Percentiles rank a stretch among this genome's conserved stretches.
Evolutionary conservation across 108 stramenopile species (phyloP).

Genomic region (Cylindrotheca fusiformis): DNA sequence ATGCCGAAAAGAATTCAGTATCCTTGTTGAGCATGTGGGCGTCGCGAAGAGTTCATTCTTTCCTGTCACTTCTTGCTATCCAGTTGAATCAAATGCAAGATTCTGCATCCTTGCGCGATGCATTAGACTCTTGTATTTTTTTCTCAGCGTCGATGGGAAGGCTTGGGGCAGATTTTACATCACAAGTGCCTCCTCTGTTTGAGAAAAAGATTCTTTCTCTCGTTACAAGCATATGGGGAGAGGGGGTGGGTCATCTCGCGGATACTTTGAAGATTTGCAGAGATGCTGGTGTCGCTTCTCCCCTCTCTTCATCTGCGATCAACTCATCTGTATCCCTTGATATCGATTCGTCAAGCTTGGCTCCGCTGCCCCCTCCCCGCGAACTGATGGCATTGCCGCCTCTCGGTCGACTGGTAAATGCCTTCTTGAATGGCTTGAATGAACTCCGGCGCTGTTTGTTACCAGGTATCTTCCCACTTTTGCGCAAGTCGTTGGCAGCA

Average conservation of each 20-base stretch:
- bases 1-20: slow-evolving; percentile 37
- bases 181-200: slow-evolving; percentile 65
- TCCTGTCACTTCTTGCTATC: slow-evolving; percentile 46
- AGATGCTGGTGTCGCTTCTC: slow-evolving; percentile 75
- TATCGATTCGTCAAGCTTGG: slow-evolving; percentile 12
- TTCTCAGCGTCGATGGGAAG: slow-evolving; percentile 84
- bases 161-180: slow-evolving; percentile 81
- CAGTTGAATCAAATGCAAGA: slow-evolving; percentile 54
- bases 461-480: slow-evolving; percentile 59
- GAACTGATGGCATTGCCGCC: slow-evolving; percentile 76
- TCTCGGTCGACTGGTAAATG: slow-evolving; percentile 79
- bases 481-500: slow-evolving; percentile 38
- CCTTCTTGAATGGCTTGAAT: slow-evolving; percentile 72
- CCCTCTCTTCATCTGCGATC: slow-evolving; percentile 45
- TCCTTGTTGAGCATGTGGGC: slow-evolving; percentile 82
- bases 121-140: slow-evolving; percentile 75
- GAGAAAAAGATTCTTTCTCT: slow-evolving; percentile 55
- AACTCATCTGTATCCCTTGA: slow-evolving; percentile 11
- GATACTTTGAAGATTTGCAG: slow-evolving; percentile 76
- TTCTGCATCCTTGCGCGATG: slow-evolving; percentile 76
- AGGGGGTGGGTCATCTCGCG: slow-evolving; percentile 56
- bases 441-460: slow-evolving; percentile 83
- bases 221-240: slow-evolving; percentile 58
- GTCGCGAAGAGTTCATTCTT: slow-evolving; percentile 67
- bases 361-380: slow-evolving; percentile 58